Percentiles rank a stretch among this genome's conserved stretches.
Evolutionary conservation across 2,329 filamentous ascomycete genomes (phyloP).

Genomic region (Fusarium metavorans): DNA sequence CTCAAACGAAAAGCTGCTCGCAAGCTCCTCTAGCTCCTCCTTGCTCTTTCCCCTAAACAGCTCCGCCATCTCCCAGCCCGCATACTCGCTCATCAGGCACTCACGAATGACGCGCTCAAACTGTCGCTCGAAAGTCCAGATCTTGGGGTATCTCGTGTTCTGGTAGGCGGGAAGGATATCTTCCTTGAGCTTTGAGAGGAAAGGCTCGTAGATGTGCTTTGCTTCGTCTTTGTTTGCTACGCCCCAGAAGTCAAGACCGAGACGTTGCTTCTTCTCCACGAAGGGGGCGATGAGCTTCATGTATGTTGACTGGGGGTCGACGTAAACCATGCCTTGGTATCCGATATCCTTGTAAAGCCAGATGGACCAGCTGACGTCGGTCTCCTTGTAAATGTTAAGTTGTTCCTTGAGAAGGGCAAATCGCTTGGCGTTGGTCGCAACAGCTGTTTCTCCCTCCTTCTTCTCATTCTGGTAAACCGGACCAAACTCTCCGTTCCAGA

Average conservation of each 20-base stretch:
- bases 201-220: slow-evolving; percentile 53
- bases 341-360: slow-evolving; percentile 71
- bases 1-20: slow-evolving; percentile 64
- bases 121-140: slow-evolving; percentile 64
- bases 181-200: slow-evolving; percentile 56
- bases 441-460: slow-evolving; percentile 51
- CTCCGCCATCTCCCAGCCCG: slow-evolving; percentile 66
- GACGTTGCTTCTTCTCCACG: slow-evolving; percentile 65
- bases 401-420: slow-evolving; percentile 58
- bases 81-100: slow-evolving; percentile 59
- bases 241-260: slow-evolving; percentile 69
- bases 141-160: slow-evolving; percentile 60
- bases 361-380: slow-evolving; percentile 66
- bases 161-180: slow-evolving; percentile 55
- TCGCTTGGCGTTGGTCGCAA: slow-evolving; percentile 54
- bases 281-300: slow-evolving; percentile 64
- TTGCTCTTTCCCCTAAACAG: slow-evolving; percentile 63
- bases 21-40: slow-evolving; percentile 66
- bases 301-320: slow-evolving; percentile 59
- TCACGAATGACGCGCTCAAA: slow-evolving; percentile 58
- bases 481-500: slow-evolving; percentile 66
- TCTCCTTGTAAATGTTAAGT: slow-evolving; percentile 50
- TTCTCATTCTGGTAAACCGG: slow-evolving; percentile 58
- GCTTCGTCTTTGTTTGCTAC: slow-evolving; percentile 45
- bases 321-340: slow-evolving; percentile 66